Conservation (phyloP, 495 filamentous ascomycete species). For the Aspergillus heteromorphus region DNA sequence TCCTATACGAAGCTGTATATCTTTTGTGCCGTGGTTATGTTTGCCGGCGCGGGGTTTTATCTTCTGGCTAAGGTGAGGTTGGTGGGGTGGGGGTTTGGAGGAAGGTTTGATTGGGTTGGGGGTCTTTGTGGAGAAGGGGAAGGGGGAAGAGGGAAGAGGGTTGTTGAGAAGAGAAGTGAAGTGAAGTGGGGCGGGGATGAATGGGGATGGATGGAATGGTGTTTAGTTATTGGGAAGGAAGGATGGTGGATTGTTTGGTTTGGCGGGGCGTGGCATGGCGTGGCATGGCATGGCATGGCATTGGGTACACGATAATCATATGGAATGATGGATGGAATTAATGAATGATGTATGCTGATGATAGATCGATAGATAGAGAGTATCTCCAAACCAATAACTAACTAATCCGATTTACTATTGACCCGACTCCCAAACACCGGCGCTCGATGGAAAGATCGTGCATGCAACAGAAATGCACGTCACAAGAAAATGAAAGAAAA, state of each 20-base stretch:
- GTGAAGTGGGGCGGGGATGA: neutral
- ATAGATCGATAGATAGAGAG: neutral
- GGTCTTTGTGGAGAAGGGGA: conserved; percentile 22
- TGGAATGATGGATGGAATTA: neutral
- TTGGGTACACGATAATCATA: too few relatives aligned
- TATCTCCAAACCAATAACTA: neutral
- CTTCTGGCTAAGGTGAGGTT: conserved; percentile 32
- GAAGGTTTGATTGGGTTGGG: conserved; percentile 22
- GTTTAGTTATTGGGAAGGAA: too few relatives aligned
- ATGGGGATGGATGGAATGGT: too few relatives aligned
- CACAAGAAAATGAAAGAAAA: neutral
- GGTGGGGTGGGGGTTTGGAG: conserved; percentile 26
- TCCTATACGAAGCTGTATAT: conserved; percentile 56
- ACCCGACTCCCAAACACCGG: conserved; percentile 34
- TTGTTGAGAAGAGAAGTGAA: conserved; percentile 13
- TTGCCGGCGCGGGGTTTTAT: conserved; percentile 46
- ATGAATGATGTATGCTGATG: neutral
- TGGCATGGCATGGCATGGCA: too few relatives aligned
- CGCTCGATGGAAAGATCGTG: conserved; percentile 25
- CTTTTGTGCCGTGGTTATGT: conserved; percentile 60
- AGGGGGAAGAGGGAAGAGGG: conserved; percentile 12
- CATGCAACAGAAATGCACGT: conserved; percentile 13
- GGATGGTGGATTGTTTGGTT: neutral
- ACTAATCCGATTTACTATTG: neutral
- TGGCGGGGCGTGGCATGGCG: too few relatives aligned